A percentile compares a stretch with the other conserved stretches of the same genome.
phyloP scores from a whole-genome alignment of 2,329 filamentous ascomycete genomes.

The Dryadomyces quercivorus region DNA sequence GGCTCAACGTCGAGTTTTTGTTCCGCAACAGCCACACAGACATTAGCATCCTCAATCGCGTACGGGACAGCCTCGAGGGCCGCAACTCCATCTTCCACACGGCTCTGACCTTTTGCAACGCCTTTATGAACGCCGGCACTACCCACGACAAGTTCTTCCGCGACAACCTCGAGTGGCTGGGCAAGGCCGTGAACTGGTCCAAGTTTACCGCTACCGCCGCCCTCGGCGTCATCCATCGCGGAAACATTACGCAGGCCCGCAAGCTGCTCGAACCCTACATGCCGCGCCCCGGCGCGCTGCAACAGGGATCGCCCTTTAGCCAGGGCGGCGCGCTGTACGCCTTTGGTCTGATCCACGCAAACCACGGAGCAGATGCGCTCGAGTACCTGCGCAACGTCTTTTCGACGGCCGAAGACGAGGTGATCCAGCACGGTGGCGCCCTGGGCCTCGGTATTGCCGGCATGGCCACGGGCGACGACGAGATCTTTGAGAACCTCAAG shows the following conservation, averaged over 20 bases:
- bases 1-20: constrained; percentile 89
- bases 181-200: constrained; percentile 98
- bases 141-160: constrained; percentile 98
- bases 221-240: constrained; percentile 89
- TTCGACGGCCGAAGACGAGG: constrained; percentile 67
- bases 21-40: constrained; percentile 84
- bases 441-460: constrained; percentile 91
- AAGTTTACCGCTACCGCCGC: constrained; percentile 98
- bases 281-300: constrained; percentile 61
- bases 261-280: constrained; percentile 93
- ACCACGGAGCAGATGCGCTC: constrained; percentile 84
- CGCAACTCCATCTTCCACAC: constrained; percentile 98
- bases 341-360: constrained; percentile 91
- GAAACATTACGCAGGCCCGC: constrained; percentile 84
- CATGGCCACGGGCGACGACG: constrained; percentile 88
- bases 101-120: constrained; percentile 92
- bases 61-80: constrained; percentile 88
- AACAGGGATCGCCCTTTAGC: constrained; percentile 80
- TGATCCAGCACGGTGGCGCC: constrained; percentile 93
- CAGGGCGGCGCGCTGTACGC: constrained; percentile 94
- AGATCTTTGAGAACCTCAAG: constrained; percentile 85
- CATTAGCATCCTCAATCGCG: constrained; percentile 84
- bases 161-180: constrained; percentile 93
- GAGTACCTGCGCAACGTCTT: constrained; percentile 70
- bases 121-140: constrained; percentile 98